Percentiles rank a stretch among this genome's conserved stretches.
Conservation (phyloP, 2,329 filamentous ascomycete genomes). For the Raffaelea ambrosiae region DNA sequence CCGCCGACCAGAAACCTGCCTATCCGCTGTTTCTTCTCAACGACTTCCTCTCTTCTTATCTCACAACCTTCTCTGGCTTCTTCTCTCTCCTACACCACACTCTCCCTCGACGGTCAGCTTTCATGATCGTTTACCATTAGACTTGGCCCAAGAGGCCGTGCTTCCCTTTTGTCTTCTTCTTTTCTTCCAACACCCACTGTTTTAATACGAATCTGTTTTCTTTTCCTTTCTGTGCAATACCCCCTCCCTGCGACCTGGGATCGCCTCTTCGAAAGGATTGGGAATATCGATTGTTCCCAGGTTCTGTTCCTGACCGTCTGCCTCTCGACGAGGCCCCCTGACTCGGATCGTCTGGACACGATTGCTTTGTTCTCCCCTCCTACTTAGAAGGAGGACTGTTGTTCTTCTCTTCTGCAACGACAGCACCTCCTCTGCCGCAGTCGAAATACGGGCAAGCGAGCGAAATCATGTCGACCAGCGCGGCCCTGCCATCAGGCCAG, state of each 20-base stretch:
- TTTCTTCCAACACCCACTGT: slow-evolving; percentile 14
- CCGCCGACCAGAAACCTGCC: too few relatives aligned
- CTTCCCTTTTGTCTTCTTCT: slow-evolving; percentile 14
- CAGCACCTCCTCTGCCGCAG: too few relatives aligned
- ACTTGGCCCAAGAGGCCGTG: slow-evolving; percentile 30
- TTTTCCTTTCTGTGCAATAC: slow-evolving; percentile 18
- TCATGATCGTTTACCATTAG: slow-evolving; percentile 29
- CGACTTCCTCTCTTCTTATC: neutral
- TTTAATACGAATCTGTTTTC: too few relatives aligned
- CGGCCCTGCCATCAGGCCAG: slow-evolving; percentile 35
- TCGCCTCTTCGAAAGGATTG: slow-evolving; percentile 25
- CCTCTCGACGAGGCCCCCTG: neutral
- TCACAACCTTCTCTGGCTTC: neutral
- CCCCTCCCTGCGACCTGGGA: slow-evolving; percentile 31
- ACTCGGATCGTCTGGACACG: slow-evolving; percentile 13
- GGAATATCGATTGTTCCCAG: slow-evolving; percentile 3
- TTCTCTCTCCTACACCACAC: slow-evolving; percentile 5
- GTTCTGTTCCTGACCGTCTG: neutral
- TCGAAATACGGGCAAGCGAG: too few relatives aligned
- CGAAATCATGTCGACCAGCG: slow-evolving; percentile 31
- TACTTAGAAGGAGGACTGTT: too few relatives aligned
- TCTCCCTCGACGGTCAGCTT: slow-evolving; percentile 15
- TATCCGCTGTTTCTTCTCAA: neutral
- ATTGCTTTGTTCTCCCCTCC: neutral
- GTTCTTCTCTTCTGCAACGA: neutral